Base-by-base conservation (phyloP, 2,329 filamentous ascomycete genomes). In the Pseudocercospora fuligena region DNA sequence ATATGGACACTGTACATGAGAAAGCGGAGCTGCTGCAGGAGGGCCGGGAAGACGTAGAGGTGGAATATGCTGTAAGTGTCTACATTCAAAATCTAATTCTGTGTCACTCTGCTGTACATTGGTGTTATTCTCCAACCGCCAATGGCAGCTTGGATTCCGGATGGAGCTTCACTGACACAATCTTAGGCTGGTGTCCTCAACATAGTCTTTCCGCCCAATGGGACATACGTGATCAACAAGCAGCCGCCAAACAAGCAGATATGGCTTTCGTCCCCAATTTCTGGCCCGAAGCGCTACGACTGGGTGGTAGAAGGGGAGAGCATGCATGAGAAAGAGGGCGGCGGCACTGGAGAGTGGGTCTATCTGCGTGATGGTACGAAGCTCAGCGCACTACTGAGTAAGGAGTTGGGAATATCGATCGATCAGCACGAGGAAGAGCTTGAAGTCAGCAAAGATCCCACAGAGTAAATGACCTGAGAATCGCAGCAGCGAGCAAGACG, bases 201-300 rank as follows among this genome's bases (percentile, higher is more conserved):
- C 69, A 84, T 98, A 75, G 85, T 82, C 6, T 88, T 92, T 73
- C 87, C 88, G 1, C 82, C 85, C 12, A 83, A 88, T 60, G 93
- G 94, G 69, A 94, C 88, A 31, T 99, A 96, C 78, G 92, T 99
- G 67, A 87, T 99, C 82, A 99, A 99, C 87, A 99, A 99, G 81
- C 95, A 99, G 80, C 95, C 95, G 0, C 93, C 94, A 21, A 98
- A 97, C 85, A 95, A 93, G 84, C 95, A 90, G 75, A 97, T 99
- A 77, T 99, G 95, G 95, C 88, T 98, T 54, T 95, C 92, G 43
- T 97, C 93, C 51, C 95, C 95, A 3, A 84, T 93, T 62, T 94
- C 92, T 5, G 95, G 95, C 0, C 95, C 95, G 14, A 97, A 97
- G 82, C 90, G 94, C 66, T 99, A 90, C 82, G 94, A 98, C 80